phyloP scores from a whole-genome alignment of 139 green algal genomes.

The Chlamydomonas sp. region DNA sequence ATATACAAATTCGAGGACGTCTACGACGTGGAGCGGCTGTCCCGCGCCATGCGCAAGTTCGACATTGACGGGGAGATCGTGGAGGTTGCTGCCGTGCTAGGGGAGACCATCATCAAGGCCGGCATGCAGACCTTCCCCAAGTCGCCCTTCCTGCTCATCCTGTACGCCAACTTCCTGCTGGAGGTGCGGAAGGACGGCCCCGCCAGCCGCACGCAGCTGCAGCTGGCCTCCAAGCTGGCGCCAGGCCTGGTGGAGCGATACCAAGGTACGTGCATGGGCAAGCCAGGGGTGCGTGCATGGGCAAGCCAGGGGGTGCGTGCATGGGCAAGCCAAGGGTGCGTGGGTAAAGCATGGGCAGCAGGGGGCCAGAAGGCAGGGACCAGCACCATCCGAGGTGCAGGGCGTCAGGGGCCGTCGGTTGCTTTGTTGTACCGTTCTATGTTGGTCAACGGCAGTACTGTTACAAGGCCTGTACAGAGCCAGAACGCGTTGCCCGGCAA shows the following conservation, averaged over 20 bases:
- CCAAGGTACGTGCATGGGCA: too few relatives aligned
- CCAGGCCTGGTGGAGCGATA: slow-evolving; percentile 44
- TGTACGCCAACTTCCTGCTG: slow-evolving; percentile 53
- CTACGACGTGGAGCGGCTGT: slow-evolving; percentile 16
- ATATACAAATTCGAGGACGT: slow-evolving; percentile 34
- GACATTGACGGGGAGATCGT: slow-evolving; percentile 35
- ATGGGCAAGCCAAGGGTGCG: too few relatives aligned
- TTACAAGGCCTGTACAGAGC: too few relatives aligned
- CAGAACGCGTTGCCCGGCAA: too few relatives aligned
- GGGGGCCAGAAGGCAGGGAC: too few relatives aligned
- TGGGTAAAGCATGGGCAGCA: too few relatives aligned
- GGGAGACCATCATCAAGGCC: slow-evolving; percentile 42
- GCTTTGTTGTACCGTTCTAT: too few relatives aligned
- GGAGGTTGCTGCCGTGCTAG: slow-evolving; percentile 1
- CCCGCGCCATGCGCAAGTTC: slow-evolving; percentile 37
- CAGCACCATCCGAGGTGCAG: too few relatives aligned
- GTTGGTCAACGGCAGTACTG: too few relatives aligned
- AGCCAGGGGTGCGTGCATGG: too few relatives aligned
- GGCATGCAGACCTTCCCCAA: slow-evolving; percentile 42
- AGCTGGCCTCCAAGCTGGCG: slow-evolving; percentile 46
- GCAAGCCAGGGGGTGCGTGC: too few relatives aligned
- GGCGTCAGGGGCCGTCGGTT: too few relatives aligned
- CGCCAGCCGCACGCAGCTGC: slow-evolving; percentile 52
- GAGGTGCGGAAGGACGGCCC: slow-evolving; percentile 51
- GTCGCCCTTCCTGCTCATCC: slow-evolving; percentile 25